Base-by-base conservation (phyloP, 495 filamentous ascomycete genomes). In the Aspergillus steynii region DNA sequence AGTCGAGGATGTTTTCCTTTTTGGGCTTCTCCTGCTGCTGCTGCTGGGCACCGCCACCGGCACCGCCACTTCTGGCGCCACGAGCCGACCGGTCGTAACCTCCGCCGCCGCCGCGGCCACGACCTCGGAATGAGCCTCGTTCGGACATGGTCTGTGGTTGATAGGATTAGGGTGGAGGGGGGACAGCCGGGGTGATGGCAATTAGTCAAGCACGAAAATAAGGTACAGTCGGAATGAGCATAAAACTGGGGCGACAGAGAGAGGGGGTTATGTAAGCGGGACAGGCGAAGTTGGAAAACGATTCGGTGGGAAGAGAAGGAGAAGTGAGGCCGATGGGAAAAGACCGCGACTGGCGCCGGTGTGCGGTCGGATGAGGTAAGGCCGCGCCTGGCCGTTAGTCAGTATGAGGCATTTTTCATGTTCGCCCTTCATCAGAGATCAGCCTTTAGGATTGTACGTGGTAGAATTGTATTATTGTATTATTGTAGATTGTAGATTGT, bases 1-100 rank as follows among this genome's bases (percentile, higher is more conserved):
- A 78, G 65, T 99, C 95, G 26, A 99, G 84, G 68, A 99, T 99
- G 71, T 97, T 97, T 73, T 99, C 94, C 79, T 97, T 97, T 84
- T 96, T 97, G 61, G 93, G 91, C 64, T 90, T 88, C 71, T 92
- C 88, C 61, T 83, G 78, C 65, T 85, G 83, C 52, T 42, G 37
- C 48, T 72, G 69, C 37, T 59, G 59, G 4, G 69, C 73, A 63
- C 75, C 77, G 68, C 75, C 74, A 68, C 76, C 73, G 10, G 77
- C 79, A 74, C 79, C 77, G 72, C 80, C 83, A 74, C 82, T 77
- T 70, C 72, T 68, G 50, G 65, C 63, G 56, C 76, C 73, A 55
- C 75, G 74, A 42, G 77, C 37, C 37, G 37, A 71, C 42, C 78
- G 71, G 57, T 68, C 67, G 45, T 70, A 64, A 34, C 69, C 69